Conservation (phyloP, 2,329 filamentous ascomycete species). For the Epichloe aotearoae region DNA sequence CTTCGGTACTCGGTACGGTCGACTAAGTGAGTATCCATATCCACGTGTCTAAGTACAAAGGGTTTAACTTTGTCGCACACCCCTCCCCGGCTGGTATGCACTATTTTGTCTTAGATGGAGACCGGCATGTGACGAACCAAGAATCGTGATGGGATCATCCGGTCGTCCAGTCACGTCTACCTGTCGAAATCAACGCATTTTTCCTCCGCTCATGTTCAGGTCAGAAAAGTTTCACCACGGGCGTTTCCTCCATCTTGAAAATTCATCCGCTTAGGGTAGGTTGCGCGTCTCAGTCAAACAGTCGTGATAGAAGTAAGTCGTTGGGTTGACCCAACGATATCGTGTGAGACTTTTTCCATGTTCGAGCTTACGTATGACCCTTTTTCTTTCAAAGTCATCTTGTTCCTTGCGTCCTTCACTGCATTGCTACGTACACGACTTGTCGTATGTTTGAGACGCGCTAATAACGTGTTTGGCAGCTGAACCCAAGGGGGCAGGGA, state of each 20-base stretch:
- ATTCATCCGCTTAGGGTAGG: too few species aligned
- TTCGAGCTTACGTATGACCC: too few species aligned
- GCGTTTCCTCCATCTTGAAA: too few species aligned
- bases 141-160: constrained; percentile 1
- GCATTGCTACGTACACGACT: too few species aligned
- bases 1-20: neutral
- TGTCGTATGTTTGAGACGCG: too few species aligned
- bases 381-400: neutral
- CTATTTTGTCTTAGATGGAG: neutral
- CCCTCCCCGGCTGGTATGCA: neutral
- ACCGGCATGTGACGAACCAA: constrained; percentile 1
- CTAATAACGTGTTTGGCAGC: too few species aligned
- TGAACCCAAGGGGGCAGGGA: too few species aligned
- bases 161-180: neutral
- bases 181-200: neutral
- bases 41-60: neutral
- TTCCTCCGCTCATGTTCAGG: neutral
- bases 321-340: too few species aligned
- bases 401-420: too few species aligned
- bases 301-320: neutral
- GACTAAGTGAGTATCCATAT: neutral
- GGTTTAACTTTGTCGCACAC: neutral
- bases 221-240: neutral
- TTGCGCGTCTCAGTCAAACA: too few species aligned
- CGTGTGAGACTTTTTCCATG: too few species aligned